phyloP scores from a whole-genome alignment of 2,329 filamentous ascomycete species.

The Trichoderma brevicompactum region DNA sequence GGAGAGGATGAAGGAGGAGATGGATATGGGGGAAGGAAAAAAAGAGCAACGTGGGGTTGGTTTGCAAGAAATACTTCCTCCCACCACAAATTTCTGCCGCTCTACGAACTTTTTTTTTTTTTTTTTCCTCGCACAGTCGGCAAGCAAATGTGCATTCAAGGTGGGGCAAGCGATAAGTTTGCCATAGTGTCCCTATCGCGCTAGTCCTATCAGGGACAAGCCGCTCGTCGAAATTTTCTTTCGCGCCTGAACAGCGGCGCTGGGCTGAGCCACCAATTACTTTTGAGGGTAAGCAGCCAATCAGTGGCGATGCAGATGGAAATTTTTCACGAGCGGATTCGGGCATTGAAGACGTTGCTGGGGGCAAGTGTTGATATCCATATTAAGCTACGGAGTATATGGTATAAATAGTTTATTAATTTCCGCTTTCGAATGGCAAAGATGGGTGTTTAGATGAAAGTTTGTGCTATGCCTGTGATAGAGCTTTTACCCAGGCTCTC shows the following conservation, averaged over 20 bases:
- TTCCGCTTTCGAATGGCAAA: neutral
- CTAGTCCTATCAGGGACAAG: constrained; percentile 25
- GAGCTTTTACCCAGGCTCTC: neutral
- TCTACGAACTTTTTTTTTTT: constrained; percentile 41
- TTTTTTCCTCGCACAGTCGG: constrained; percentile 29
- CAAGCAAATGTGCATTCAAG: constrained; percentile 24
- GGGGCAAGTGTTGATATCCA: neutral
- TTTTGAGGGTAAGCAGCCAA: constrained; percentile 11
- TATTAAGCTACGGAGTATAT: neutral
- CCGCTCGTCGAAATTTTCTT: constrained; percentile 27
- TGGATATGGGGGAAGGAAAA: constrained; percentile 35
- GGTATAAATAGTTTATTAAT: neutral
- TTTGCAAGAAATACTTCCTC: constrained; percentile 46
- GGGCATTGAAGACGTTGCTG: constrained; percentile 5
- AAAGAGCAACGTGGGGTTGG: constrained; percentile 41
- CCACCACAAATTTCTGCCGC: constrained; percentile 37
- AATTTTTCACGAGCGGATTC: constrained; percentile 2
- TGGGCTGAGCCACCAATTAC: constrained; percentile 10
- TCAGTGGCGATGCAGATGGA: neutral
- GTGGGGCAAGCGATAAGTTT: constrained; percentile 29
- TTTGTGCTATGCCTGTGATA: neutral
- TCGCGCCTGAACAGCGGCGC: neutral
- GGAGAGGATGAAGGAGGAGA: constrained; percentile 37
- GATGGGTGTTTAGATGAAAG: neutral
- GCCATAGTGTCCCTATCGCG: constrained; percentile 1